A percentile compares a stretch with the other conserved stretches of the same genome.
phyloP scores from a whole-genome alignment of 2,329 filamentous ascomycete species.

The Botrytis elliptica region DNA sequence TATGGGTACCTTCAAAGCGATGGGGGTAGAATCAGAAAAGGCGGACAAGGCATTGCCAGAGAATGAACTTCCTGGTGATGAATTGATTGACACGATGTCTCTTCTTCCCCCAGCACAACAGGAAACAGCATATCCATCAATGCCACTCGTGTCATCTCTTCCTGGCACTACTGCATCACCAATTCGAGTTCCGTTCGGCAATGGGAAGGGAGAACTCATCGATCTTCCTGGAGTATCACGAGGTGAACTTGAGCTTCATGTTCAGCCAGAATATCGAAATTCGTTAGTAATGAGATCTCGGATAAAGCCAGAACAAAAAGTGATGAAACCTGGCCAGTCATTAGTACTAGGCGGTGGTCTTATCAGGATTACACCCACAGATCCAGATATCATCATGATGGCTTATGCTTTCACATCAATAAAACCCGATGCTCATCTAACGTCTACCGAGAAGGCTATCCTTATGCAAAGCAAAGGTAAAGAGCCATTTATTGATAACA shows the following conservation, averaged over 20 bases:
- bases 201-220: slow-evolving; percentile 83
- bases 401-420: slow-evolving; percentile 87
- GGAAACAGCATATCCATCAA: slow-evolving; percentile 73
- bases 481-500: slow-evolving; percentile 59
- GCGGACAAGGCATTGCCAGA: slow-evolving; percentile 22
- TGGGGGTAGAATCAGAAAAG: slow-evolving; percentile 21
- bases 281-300: slow-evolving; percentile 78
- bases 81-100: slow-evolving; percentile 37
- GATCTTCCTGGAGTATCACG: slow-evolving; percentile 85
- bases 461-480: slow-evolving; percentile 66
- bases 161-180: slow-evolving; percentile 94
- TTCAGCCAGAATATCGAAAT: slow-evolving; percentile 62
- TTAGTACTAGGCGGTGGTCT: slow-evolving; percentile 76
- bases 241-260: slow-evolving; percentile 67
- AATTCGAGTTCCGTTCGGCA: slow-evolving; percentile 87
- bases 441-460: slow-evolving; percentile 75
- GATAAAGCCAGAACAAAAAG: slow-evolving; percentile 68
- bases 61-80: slow-evolving; percentile 18
- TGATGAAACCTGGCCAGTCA: slow-evolving; percentile 74
- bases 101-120: slow-evolving; percentile 75
- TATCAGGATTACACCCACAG: slow-evolving; percentile 78
- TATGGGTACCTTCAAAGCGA: neutral
- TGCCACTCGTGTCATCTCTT: slow-evolving; percentile 82
- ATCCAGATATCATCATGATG: slow-evolving; percentile 64
- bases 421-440: slow-evolving; percentile 61